These are phyloP conservation scores for Gamsiella multidivaricata DNA, from an alignment of 192 early-diverging fungal species.

Conservation along the genomic window DNA sequence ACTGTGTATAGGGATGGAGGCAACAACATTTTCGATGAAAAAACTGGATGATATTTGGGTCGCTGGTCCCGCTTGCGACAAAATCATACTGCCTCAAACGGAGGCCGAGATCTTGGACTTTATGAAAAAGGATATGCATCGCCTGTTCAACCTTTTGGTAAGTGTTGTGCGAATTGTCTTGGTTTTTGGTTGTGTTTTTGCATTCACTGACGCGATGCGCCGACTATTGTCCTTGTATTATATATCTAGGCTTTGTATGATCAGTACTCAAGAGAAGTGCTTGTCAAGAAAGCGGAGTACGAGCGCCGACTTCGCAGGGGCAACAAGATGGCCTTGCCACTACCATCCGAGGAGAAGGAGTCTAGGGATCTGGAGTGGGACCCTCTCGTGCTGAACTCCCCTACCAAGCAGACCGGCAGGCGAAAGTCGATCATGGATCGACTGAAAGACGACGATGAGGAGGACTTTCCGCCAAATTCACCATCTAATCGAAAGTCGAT, in stretches of 20 bases:
- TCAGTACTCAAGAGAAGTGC: constrained; percentile 13
- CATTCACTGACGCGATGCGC: no score
- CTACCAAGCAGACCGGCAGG: constrained; percentile 13
- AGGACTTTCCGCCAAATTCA: constrained; percentile 8
- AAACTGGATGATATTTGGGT: constrained; percentile 25
- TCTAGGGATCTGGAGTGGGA: constrained; percentile 23
- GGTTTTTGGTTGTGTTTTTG: constrained; percentile 12
- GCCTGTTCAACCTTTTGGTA: constrained; percentile 18
- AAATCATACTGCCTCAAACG: constrained; percentile 20
- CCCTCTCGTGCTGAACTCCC: constrained; percentile 13
- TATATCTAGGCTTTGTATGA: constrained; percentile 13
- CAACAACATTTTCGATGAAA: constrained; percentile 17
- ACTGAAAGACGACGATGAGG: constrained; percentile 16
- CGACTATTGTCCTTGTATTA: not conserved
- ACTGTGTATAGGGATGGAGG: constrained; percentile 15
- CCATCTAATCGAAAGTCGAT: constrained; percentile 20
- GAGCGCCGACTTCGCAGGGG: constrained; percentile 18
- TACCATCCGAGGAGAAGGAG: constrained; percentile 10
- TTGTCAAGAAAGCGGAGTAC: constrained; percentile 22
- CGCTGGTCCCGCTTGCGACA: constrained; percentile 14
- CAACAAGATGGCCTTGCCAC: constrained; percentile 11
- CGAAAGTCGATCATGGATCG: constrained; percentile 16
- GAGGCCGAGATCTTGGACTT: constrained; percentile 22
- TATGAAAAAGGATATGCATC: constrained; percentile 23
- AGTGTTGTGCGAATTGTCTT: constrained; percentile 5